Conservation (phyloP, 2,329 filamentous ascomycete species). For the Monilinia fructigena region DNA sequence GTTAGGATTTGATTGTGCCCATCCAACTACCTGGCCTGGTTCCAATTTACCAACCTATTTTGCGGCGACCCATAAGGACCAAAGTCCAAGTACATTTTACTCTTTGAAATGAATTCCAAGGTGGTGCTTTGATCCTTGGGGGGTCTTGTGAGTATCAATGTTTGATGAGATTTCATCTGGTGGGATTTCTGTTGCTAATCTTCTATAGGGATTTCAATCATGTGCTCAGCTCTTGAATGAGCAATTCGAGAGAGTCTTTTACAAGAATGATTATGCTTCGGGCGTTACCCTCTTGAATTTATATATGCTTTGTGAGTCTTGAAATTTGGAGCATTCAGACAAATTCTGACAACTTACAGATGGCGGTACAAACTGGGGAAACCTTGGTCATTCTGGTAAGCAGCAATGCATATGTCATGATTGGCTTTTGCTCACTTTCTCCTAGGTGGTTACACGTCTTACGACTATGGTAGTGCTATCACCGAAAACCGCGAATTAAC, state of each 20-base stretch:
- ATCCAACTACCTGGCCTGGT: slow-evolving; percentile 57
- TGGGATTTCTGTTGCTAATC: slow-evolving; percentile 16
- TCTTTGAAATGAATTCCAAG: slow-evolving; percentile 63
- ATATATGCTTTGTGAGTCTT: slow-evolving; percentile 61
- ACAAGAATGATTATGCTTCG: slow-evolving; percentile 70
- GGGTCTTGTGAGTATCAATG: slow-evolving; percentile 48
- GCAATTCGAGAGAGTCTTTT: slow-evolving; percentile 76
- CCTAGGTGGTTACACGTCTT: slow-evolving; percentile 57
- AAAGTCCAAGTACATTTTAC: slow-evolving; percentile 66
- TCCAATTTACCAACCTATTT: slow-evolving; percentile 56
- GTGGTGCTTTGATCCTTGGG: slow-evolving; percentile 71
- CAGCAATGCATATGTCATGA: not conserved
- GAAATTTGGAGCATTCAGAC: slow-evolving; percentile 44
- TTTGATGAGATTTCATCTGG: not conserved
- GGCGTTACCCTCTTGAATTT: slow-evolving; percentile 67
- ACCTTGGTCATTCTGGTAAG: slow-evolving; percentile 60
- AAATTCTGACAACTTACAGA: slow-evolving; percentile 41
- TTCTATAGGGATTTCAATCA: slow-evolving; percentile 56
- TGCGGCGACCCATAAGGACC: slow-evolving; percentile 52
- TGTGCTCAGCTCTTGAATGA: slow-evolving; percentile 66
- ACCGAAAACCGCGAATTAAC: slow-evolving; percentile 66
- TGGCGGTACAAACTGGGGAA: slow-evolving; percentile 84
- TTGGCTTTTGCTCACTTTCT: slow-evolving; percentile 1
- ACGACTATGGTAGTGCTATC: slow-evolving; percentile 61
- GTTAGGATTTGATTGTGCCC: slow-evolving; percentile 47